Percentiles rank a stretch among this genome's conserved stretches.
Evolutionary conservation across 495 filamentous ascomycete species (phyloP).

Genomic region (Trichoderma reesei): DNA sequence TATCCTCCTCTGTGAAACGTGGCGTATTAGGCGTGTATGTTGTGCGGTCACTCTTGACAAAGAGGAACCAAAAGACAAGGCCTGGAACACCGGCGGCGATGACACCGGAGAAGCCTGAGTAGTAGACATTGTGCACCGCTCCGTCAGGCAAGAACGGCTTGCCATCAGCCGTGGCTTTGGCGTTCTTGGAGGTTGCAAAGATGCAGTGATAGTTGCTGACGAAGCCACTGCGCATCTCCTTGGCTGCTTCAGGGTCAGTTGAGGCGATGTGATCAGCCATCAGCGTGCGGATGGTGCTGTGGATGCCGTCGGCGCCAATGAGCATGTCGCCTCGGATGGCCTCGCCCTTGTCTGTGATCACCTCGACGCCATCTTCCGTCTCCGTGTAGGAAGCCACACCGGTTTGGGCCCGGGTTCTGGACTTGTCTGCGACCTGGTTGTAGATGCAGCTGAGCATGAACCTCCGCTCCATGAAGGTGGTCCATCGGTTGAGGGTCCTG

Average conservation of each 20-base stretch:
- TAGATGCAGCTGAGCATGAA: slow-evolving; percentile 16
- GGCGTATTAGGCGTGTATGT: slow-evolving; percentile 15
- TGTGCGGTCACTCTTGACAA: slow-evolving; percentile 16
- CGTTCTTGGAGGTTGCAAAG: slow-evolving; percentile 19
- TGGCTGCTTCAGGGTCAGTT: slow-evolving; percentile 5
- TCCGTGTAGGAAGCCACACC: slow-evolving; percentile 16
- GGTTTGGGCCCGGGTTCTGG: slow-evolving; percentile 12
- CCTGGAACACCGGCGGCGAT: slow-evolving; percentile 12
- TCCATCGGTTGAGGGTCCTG: slow-evolving; percentile 5
- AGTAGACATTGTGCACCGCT: slow-evolving; percentile 16
- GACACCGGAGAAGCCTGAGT: slow-evolving; percentile 16
- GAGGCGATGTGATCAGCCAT: slow-evolving; percentile 16
- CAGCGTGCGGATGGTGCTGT: slow-evolving; percentile 15
- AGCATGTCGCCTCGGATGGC: slow-evolving; percentile 17
- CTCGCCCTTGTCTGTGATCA: slow-evolving; percentile 15
- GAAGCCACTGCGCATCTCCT: slow-evolving; percentile 11
- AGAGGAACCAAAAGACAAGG: slow-evolving; percentile 23
- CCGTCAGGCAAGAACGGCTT: slow-evolving; percentile 13
- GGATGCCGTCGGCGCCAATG: slow-evolving; percentile 18
- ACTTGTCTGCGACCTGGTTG: slow-evolving; percentile 16
- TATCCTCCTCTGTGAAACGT: slow-evolving; percentile 15
- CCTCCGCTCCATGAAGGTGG: slow-evolving; percentile 16
- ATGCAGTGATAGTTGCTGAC: slow-evolving; percentile 15
- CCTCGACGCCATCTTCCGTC: slow-evolving; percentile 15
- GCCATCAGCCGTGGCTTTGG: neutral